Conservation (phyloP, 345 rosid genomes). For the Acer saccharum region DNA sequence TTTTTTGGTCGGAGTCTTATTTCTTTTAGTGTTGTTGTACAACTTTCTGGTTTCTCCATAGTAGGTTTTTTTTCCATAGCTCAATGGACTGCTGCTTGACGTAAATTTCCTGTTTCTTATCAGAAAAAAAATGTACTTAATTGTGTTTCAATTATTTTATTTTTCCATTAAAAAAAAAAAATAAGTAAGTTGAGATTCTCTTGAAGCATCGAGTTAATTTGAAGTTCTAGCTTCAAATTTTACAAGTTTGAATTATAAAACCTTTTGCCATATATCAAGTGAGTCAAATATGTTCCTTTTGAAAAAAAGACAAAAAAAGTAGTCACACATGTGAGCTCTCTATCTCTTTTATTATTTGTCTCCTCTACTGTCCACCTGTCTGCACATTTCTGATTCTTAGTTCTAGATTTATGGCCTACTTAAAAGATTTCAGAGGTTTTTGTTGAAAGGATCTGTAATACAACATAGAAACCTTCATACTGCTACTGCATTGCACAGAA, state of each 20-base stretch:
- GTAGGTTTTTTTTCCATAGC: too few species aligned
- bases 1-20: background rate
- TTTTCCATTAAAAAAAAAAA: too few species aligned
- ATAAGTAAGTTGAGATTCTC: too few species aligned
- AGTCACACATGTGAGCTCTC: background rate
- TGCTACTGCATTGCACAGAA: background rate
- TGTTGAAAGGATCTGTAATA: background rate
- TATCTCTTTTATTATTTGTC: background rate
- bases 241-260: background rate
- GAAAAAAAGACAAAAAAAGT: too few species aligned
- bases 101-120: too few species aligned
- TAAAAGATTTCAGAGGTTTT: background rate
- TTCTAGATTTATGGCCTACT: background rate
- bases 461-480: background rate
- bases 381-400: background rate
- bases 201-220: too few species aligned
- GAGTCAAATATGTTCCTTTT: background rate
- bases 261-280: background rate
- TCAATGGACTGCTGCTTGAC: too few species aligned
- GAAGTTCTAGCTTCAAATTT: background rate
- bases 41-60: too few species aligned
- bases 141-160: too few species aligned
- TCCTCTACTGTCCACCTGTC: background rate
- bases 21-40: background rate
- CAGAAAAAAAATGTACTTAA: too few species aligned